Base-by-base conservation (phyloP, 345 rosid species). In the Eucalyptus decipiens region DNA sequence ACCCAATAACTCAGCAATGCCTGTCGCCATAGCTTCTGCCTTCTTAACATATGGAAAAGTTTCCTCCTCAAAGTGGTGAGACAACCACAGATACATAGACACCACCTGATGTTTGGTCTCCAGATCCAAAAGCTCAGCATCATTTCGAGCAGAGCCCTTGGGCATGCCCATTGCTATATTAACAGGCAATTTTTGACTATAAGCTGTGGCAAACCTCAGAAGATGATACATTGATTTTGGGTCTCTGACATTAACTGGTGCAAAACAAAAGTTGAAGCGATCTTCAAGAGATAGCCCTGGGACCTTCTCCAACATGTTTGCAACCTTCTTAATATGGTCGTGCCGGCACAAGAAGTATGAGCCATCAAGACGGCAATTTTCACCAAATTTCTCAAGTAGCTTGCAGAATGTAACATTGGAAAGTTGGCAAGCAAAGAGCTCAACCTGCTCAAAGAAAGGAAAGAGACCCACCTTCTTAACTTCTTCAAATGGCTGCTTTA, bases 381-480 rank as follows among this genome's bases (percentile, higher is more conserved):
- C 97, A 47, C 95, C 92, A 85, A 97, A 97, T 91, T 94, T 95
- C 48, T 95, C 97, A 32, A 97, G 96, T 87, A 97, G 94, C 88
- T 95, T 90, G 37, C 93, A 62, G 86, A 97, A 97, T 40, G 94
- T 90, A 90, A 93, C 85, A 86, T 91, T 88, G 14, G 98, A 86
- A 87, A 97, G 91, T 88, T 97, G 94, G 32, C 96, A 96, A 32
- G 98, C 97, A 90, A 96, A 97, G 56, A 96, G 92, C 93, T 97
- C 99, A 89, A 97, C 94, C 93, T 97, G 99, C 94, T 97, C 99
- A 88, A 94, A 97, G 94, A 95, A 96, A 37, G 99, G 99, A 91
- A 97, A 96, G 80, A 96, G 95, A 12, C 99, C 99, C 11, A 94
- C 96, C 95, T 93, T 97, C 90, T 90, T 93, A 89, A 96, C 98